A percentile compares a stretch with the other conserved stretches of the same genome.
phyloP scores from a whole-genome alignment of 75 land plant species.

The Larix kaempferi region DNA sequence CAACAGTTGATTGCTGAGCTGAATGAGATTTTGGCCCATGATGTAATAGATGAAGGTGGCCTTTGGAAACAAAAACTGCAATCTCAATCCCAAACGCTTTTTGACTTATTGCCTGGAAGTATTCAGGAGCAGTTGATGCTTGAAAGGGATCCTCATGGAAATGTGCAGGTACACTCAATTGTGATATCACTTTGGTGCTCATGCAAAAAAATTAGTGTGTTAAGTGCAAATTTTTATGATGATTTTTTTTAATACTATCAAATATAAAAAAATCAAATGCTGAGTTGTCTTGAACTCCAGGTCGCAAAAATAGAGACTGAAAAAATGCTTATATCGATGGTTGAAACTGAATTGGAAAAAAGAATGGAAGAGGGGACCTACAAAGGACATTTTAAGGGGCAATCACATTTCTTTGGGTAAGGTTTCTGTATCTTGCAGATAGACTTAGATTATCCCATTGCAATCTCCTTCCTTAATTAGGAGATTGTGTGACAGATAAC shows the following conservation, averaged over 20 bases:
- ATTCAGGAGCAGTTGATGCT: slow-evolving; percentile 89
- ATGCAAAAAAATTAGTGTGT: background rate
- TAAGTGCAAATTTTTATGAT: background rate
- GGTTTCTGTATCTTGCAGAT: background rate
- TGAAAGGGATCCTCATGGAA: slow-evolving; percentile 98
- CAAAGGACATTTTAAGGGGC: slow-evolving; percentile 74
- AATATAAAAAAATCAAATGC: background rate
- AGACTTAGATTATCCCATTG: background rate
- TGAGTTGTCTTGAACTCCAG: slow-evolving; percentile 20
- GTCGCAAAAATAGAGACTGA: slow-evolving; percentile 97
- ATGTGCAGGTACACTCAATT: slow-evolving; percentile 68
- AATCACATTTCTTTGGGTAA: slow-evolving; percentile 96
- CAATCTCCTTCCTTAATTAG: background rate
- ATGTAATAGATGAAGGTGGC: slow-evolving; percentile 72
- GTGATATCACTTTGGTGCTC: background rate
- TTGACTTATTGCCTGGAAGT: slow-evolving; percentile 78
- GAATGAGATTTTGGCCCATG: slow-evolving; percentile 91
- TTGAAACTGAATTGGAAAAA: slow-evolving; percentile 81
- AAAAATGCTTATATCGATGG: slow-evolving; percentile 96
- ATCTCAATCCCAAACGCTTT: slow-evolving; percentile 52
- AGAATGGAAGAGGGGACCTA: slow-evolving; percentile 65
- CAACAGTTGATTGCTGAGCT: slow-evolving; percentile 88
- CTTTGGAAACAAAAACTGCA: slow-evolving; percentile 82
- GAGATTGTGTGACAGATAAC: background rate
- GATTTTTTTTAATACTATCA: background rate